Conservation (phyloP, 1,139 yeast genomes). For the Waltiozyma sp. region DNA sequence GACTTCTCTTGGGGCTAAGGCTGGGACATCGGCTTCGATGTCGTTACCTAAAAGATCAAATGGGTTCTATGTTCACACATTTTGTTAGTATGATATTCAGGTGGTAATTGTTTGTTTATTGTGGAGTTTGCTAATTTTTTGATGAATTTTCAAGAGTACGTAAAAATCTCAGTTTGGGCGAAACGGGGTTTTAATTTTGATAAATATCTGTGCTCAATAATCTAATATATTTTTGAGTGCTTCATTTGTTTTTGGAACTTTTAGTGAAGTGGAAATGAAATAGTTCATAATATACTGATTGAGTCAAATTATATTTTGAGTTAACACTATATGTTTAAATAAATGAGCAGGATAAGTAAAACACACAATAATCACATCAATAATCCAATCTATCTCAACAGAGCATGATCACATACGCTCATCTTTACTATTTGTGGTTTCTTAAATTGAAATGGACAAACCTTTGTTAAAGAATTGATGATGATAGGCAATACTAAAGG, state of each 20-base stretch:
- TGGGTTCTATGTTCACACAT: slow-evolving; percentile 28
- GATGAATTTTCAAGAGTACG: too few relatives aligned
- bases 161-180: too few relatives aligned
- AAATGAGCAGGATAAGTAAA: too few relatives aligned
- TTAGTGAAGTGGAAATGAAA: too few relatives aligned
- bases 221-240: too few relatives aligned
- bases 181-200: too few relatives aligned
- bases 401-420: not conserved
- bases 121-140: too few relatives aligned
- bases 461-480: not conserved
- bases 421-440: not conserved
- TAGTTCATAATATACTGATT: too few relatives aligned
- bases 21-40: slow-evolving; percentile 57
- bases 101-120: not conserved
- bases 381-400: not conserved
- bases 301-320: too few relatives aligned
- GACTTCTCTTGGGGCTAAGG: slow-evolving; percentile 50
- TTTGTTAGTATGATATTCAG: slow-evolving; percentile 7
- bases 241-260: too few relatives aligned
- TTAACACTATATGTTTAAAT: too few relatives aligned
- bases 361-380: not conserved
- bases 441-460: not conserved
- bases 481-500: not conserved
- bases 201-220: too few relatives aligned
- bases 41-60: slow-evolving; percentile 59